Base-by-base conservation (phyloP, 192 early-diverging fungal species). In the Umbelopsis isabellina region DNA sequence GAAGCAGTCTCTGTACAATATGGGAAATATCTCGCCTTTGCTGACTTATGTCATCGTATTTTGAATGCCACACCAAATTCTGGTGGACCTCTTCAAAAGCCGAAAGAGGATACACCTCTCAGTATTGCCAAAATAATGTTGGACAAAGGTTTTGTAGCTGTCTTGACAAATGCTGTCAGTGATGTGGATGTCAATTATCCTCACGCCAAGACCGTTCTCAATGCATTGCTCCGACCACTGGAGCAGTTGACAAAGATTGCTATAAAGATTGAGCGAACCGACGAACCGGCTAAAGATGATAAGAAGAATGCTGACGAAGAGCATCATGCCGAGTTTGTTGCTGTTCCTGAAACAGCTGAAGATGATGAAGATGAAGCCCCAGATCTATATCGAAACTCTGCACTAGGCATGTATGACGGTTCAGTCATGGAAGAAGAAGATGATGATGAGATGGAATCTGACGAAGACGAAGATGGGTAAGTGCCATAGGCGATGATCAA, bases 151-250 rank as follows among this genome's bases (percentile, higher is more conserved):
- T 93, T 93, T 71, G 91, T 96, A 0, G 85, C 81, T 45, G 79
- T 91, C 2, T 74, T 99, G 27, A 95, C 95, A 6, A 88, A 84
- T 44, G 87, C 92, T 2, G 77, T 95, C 21, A 89, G 87, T 41
- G 93, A 95, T 65, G 83, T 99, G 44, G 96, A 99, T 74, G 79
- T 95, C 37, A 93, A 96, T 74, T 94, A 97, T 72, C 97, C 97
- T 9, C 82, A 87, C 47, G 86, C 92, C 33, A 91, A 87, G 49
- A 79, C 82, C 16, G 84, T 98, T 30, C 86, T 97, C 13, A 89
- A 80, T 27, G 75, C 90, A 5, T 83, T 99, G 65, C 69, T 98
- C 53, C 92, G 93, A 50, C 97, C 96, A 7, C 83, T 98, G 47
- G 96, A 97, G 75, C 86, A 87, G 30, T 81, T 99, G 68, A 91